Evolutionary conservation across 2,329 filamentous ascomycete species (phyloP).

Genomic region (Atkinsonella texensis): DNA sequence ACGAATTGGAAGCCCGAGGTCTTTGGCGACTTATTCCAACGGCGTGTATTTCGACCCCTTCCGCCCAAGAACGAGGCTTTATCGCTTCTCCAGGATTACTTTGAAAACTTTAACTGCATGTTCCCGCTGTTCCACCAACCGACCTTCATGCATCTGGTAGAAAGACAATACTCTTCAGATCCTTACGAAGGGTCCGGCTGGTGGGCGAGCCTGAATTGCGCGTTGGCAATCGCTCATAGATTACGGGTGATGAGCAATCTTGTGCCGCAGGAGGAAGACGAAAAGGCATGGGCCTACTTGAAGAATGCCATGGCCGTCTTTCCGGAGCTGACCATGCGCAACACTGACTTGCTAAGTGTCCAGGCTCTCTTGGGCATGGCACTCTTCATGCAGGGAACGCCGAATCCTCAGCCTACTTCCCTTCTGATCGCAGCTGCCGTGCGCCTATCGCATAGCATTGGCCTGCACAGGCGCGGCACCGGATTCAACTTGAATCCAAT

Average conservation of each 20-base stretch:
- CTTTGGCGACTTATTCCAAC: conserved; percentile 81
- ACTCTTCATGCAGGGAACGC: conserved; percentile 88
- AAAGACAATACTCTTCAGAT: conserved; percentile 83
- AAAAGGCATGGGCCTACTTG: conserved; percentile 88
- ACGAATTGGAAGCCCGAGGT: conserved; percentile 98
- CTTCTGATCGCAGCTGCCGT: conserved; percentile 86
- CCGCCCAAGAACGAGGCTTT: conserved; percentile 80
- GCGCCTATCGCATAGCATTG: conserved; percentile 83
- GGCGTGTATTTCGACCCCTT: conserved; percentile 70
- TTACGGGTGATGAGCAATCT: conserved; percentile 92
- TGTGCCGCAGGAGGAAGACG: conserved; percentile 80
- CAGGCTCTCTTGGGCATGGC: conserved; percentile 91
- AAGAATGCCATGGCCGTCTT: conserved; percentile 95
- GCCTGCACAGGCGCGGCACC: conserved; percentile 83
- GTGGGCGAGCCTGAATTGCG: conserved; percentile 96
- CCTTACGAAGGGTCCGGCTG: conserved; percentile 93
- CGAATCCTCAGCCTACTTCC: conserved; percentile 90
- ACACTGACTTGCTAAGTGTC: conserved; percentile 88
- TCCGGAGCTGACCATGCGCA: conserved; percentile 86
- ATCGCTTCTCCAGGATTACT: conserved; percentile 83
- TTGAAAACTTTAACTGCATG: conserved; percentile 98
- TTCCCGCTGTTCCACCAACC: conserved; percentile 96
- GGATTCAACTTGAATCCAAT: conserved; percentile 89
- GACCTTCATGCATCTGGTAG: conserved; percentile 95
- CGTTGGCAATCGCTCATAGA: conserved; percentile 83